Evolutionary conservation across 2,329 filamentous ascomycete genomes (phyloP).

Genomic region (Penicillium sp.): DNA sequence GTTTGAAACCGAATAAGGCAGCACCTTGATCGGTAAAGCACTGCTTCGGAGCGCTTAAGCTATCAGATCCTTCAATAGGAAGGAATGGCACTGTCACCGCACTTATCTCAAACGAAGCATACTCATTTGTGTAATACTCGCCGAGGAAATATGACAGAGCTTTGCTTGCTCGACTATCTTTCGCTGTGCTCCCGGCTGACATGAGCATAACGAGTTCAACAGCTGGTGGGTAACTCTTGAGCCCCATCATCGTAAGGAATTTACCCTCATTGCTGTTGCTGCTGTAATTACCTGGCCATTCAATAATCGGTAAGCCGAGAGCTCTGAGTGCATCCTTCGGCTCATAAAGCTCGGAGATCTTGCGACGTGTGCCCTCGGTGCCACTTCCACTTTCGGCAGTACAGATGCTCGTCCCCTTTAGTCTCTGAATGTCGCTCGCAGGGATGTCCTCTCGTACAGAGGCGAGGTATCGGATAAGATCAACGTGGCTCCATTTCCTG

Average conservation of each 20-base stretch:
- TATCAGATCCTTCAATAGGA: slow-evolving; percentile 66
- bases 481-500: slow-evolving; percentile 82
- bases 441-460: slow-evolving; percentile 91
- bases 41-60: slow-evolving; percentile 68
- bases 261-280: slow-evolving; percentile 67
- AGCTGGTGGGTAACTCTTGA: slow-evolving; percentile 69
- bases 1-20: slow-evolving; percentile 74
- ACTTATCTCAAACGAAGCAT: slow-evolving; percentile 63
- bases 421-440: slow-evolving; percentile 71
- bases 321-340: slow-evolving; percentile 69
- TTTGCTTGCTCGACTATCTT: slow-evolving; percentile 61
- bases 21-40: slow-evolving; percentile 82
- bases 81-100: slow-evolving; percentile 62
- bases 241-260: slow-evolving; percentile 71
- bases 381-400: slow-evolving; percentile 66
- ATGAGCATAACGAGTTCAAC: slow-evolving; percentile 77
- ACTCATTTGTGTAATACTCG: slow-evolving; percentile 76
- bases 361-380: slow-evolving; percentile 62
- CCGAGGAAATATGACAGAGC: slow-evolving; percentile 80
- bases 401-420: slow-evolving; percentile 77
- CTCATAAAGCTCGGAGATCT: slow-evolving; percentile 76
- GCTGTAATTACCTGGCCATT: slow-evolving; percentile 76
- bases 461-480: slow-evolving; percentile 89
- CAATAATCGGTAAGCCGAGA: slow-evolving; percentile 72
- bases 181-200: slow-evolving; percentile 57